Percentiles rank a stretch among this genome's conserved stretches.
Evolutionary conservation across 208 protist genomes (phyloP).

Genomic region (Phytomonas serpens): DNA sequence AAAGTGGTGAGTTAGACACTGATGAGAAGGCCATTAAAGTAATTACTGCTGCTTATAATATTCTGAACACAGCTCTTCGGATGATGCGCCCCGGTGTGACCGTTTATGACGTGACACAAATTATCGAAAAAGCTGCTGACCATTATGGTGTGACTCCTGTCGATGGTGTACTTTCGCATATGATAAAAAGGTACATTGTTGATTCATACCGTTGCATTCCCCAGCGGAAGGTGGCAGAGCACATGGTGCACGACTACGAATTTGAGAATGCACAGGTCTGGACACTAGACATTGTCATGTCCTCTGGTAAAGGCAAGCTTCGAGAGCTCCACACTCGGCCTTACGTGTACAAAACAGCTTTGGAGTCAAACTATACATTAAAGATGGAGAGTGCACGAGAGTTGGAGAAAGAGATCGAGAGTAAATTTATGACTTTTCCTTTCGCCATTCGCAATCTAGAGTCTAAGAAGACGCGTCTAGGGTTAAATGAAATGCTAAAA

Average conservation of each 20-base stretch:
- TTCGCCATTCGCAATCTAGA: conserved; percentile 94
- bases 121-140: conserved; percentile 93
- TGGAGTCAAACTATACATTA: conserved; percentile 93
- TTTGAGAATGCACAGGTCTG: conserved; percentile 88
- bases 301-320: conserved; percentile 87
- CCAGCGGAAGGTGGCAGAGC: conserved; percentile 82
- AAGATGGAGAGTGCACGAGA: conserved; percentile 97
- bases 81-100: conserved; percentile 83
- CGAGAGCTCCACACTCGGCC: conserved; percentile 82
- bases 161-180: conserved; percentile 97
- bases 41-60: conserved; percentile 93
- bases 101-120: conserved; percentile 91
- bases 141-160: conserved; percentile 92
- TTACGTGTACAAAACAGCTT: conserved; percentile 94
- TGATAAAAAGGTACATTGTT: conserved; percentile 97
- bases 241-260: conserved; percentile 94
- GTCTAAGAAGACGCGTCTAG: conserved; percentile 91
- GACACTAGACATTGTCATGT: conserved; percentile 87
- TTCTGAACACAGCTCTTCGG: conserved; percentile 87
- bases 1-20: conserved; percentile 60
- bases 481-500: conserved; percentile 94
- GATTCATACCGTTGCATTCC: conserved; percentile 96
- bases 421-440: conserved; percentile 92
- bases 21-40: conserved; percentile 91
- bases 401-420: conserved; percentile 93